phyloP scores from a whole-genome alignment of 1,284 basidiomycete genomes.

The Marasmius oreades region DNA sequence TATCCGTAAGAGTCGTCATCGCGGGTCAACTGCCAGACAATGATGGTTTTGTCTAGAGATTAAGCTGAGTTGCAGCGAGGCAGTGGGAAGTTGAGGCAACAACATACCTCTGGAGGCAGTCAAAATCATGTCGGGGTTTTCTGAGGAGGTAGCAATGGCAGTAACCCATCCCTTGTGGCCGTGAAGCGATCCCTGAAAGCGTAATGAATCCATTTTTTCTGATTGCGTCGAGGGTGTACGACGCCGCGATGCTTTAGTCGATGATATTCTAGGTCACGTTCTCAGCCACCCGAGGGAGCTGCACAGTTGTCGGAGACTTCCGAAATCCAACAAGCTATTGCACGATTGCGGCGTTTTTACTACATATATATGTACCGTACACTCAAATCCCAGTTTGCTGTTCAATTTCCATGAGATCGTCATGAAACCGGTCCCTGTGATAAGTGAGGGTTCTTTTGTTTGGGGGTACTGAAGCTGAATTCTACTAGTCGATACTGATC shows the following conservation, averaged over 20 bases:
- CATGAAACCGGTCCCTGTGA: not conserved
- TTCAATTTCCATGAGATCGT: not conserved
- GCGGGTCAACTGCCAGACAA: slow-evolving; percentile 98
- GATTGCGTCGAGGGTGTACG: slow-evolving; percentile 37
- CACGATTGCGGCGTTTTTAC: not conserved
- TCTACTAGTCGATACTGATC: slow-evolving; percentile 69
- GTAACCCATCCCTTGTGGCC: slow-evolving; percentile 98
- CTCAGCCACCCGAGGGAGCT: slow-evolving; percentile 3
- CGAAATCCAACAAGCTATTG: not conserved
- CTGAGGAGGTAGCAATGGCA: slow-evolving; percentile 93
- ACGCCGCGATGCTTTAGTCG: slow-evolving; percentile 18
- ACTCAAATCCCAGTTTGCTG: too few species aligned
- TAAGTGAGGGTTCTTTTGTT: not conserved
- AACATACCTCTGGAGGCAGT: slow-evolving; percentile 91
- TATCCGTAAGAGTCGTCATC: slow-evolving; percentile 92
- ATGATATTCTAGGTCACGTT: not conserved
- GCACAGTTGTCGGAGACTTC: slow-evolving; percentile 3
- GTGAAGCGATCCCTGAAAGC: slow-evolving; percentile 89
- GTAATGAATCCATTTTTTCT: slow-evolving; percentile 82
- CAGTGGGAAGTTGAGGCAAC: slow-evolving; percentile 8
- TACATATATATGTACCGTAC: too few species aligned
- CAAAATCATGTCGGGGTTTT: slow-evolving; percentile 96
- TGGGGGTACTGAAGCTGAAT: not conserved
- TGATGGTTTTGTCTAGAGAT: slow-evolving; percentile 93
- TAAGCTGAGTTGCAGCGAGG: slow-evolving; percentile 1